phyloP scores from a whole-genome alignment of 2,329 filamentous ascomycete species.

The Sporothrix sp. region DNA sequence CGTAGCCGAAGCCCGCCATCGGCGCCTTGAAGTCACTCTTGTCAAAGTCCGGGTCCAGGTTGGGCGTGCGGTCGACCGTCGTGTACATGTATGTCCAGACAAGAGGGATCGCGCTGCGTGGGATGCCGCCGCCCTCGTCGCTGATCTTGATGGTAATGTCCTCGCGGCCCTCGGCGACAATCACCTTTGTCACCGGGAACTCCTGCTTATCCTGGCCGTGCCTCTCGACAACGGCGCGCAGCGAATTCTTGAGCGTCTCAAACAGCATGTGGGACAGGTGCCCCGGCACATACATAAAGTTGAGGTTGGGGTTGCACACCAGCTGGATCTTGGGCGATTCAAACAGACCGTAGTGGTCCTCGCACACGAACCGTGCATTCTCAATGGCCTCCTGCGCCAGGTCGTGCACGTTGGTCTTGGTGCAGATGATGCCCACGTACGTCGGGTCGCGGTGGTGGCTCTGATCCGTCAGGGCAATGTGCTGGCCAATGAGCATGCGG shows the following conservation, averaged over 20 bases:
- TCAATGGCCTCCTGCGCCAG: conserved; percentile 95
- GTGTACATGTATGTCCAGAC: conserved; percentile 99
- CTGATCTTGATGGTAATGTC: conserved; percentile 98
- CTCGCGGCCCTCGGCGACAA: conserved; percentile 94
- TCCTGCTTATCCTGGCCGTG: conserved; percentile 93
- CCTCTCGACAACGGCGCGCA: conserved; percentile 90
- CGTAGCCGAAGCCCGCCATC: conserved; percentile 99
- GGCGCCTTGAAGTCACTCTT: conserved; percentile 99
- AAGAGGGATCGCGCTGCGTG: conserved; percentile 81
- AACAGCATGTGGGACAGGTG: conserved; percentile 99
- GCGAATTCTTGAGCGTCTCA: conserved; percentile 95
- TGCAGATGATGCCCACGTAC: conserved; percentile 98
- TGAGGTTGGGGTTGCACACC: conserved; percentile 84
- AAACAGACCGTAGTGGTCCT: conserved; percentile 96
- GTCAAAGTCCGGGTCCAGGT: conserved; percentile 92
- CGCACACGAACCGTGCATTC: conserved; percentile 97
- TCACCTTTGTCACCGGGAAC: conserved; percentile 93
- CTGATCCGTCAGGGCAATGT: conserved; percentile 94
- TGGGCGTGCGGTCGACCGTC: conserved; percentile 91
- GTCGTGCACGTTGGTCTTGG: conserved; percentile 92
- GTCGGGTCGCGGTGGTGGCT: conserved; percentile 79
- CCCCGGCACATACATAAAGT: conserved; percentile 99
- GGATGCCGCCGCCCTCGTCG: conserved; percentile 93
- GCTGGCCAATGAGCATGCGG: conserved; percentile 96
- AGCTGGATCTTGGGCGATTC: conserved; percentile 95